These are phyloP conservation scores for Exophiala oligosperma DNA, from an alignment of 2,329 filamentous ascomycete species.

Conservation along the genomic window DNA sequence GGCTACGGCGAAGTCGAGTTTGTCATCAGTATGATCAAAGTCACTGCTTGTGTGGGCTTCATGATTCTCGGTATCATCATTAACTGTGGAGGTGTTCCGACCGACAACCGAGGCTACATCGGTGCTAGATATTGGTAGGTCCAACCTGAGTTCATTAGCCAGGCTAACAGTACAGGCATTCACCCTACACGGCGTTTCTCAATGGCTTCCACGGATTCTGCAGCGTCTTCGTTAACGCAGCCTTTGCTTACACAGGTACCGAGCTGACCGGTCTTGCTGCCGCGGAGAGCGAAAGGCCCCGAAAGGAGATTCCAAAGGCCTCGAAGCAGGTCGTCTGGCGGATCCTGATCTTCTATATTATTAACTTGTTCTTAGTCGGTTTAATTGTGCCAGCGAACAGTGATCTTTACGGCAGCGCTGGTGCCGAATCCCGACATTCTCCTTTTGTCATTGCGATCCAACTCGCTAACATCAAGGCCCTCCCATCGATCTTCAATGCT, in stretches of 20 bases:
- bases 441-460: conserved; percentile 93
- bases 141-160: too few species aligned
- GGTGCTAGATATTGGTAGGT: conserved; percentile 23
- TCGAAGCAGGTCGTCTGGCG: conserved; percentile 94
- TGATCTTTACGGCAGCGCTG: conserved; percentile 58
- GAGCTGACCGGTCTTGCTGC: conserved; percentile 63
- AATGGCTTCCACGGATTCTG: conserved; percentile 68
- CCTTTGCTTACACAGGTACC: conserved; percentile 63
- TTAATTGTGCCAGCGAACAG: conserved; percentile 65
- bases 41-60: conserved; percentile 60
- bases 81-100: conserved; percentile 67
- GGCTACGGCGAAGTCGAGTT: conserved; percentile 55
- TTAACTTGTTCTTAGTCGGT: conserved; percentile 77
- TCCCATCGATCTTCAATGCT: conserved; percentile 90
- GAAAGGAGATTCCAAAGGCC: conserved; percentile 76
- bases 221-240: conserved; percentile 63
- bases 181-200: conserved; percentile 70
- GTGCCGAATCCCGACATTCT: conserved; percentile 71
- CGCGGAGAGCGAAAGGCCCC: conserved; percentile 59
- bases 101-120: conserved; percentile 26
- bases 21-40: conserved; percentile 58
- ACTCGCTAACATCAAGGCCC: conserved; percentile 74
- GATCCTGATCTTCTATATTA: conserved; percentile 85
- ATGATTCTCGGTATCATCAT: conserved; percentile 82
- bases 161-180: conserved; percentile 24